A percentile compares a stretch with the other conserved stretches of the same genome.
Evolutionary conservation across 116 monocot species (phyloP).

Genomic region (Trichopus zeylanicus): DNA sequence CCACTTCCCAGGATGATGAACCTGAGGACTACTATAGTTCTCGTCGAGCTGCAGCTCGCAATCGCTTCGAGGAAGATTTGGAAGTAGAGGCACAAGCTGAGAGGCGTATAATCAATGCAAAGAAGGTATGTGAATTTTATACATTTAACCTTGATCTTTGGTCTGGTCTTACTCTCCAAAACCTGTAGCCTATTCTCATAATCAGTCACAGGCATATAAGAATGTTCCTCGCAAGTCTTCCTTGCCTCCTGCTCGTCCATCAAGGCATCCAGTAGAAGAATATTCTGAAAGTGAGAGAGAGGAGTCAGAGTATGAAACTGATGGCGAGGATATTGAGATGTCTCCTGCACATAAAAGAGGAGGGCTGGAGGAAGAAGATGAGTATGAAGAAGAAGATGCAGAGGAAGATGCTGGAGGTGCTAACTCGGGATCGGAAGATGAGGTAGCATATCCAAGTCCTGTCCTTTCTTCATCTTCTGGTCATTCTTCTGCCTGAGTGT

Average conservation of each 20-base stretch:
- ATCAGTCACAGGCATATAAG: constrained; percentile 36
- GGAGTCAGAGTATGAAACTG: constrained; percentile 98
- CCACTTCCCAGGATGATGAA: constrained; percentile 79
- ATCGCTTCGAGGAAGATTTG: constrained; percentile 80
- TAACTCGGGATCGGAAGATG: constrained; percentile 51
- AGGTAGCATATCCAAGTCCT: constrained; percentile 14
- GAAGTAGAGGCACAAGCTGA: constrained; percentile 85
- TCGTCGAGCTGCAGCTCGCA: constrained; percentile 41
- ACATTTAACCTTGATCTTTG: no score
- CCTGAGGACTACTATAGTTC: constrained; percentile 58
- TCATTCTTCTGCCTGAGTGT: background rate
- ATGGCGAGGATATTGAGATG: constrained; percentile 64
- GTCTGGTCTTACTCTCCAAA: background rate
- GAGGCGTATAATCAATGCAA: constrained; percentile 76
- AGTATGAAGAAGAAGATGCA: constrained; percentile 73
- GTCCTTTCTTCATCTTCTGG: background rate
- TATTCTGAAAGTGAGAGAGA: constrained; percentile 80
- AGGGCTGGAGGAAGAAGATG: constrained; percentile 66
- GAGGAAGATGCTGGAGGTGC: constrained; percentile 53
- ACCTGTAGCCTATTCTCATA: constrained; percentile 4
- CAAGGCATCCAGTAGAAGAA: constrained; percentile 44
- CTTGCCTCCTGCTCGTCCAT: constrained; percentile 31
- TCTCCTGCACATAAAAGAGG: constrained; percentile 30
- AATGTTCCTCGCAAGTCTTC: constrained; percentile 39
- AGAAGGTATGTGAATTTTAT: constrained; percentile 37